Conservation (phyloP, 768 basidiomycete genomes). For the Dioszegia aurantiaca region DNA sequence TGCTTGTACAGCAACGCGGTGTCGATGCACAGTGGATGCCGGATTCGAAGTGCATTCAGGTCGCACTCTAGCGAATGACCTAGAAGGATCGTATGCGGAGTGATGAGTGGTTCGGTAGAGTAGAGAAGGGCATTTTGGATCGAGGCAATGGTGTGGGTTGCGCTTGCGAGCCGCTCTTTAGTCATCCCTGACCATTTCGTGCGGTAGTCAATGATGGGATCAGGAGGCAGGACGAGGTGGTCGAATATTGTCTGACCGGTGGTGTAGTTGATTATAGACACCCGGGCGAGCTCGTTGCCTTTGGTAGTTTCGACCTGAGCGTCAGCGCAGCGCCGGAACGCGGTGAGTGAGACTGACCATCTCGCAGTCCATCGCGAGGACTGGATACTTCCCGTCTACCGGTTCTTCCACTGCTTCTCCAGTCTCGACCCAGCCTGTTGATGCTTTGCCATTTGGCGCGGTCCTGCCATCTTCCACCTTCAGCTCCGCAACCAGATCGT, state of each 20-base stretch:
- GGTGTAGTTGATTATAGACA: constrained; percentile 76
- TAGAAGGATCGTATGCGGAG: constrained; percentile 67
- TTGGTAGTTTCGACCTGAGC: constrained; percentile 79
- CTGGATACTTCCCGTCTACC: constrained; percentile 42
- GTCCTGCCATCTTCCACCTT: constrained; percentile 2
- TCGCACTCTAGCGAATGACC: constrained; percentile 97
- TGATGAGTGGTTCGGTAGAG: constrained; percentile 53
- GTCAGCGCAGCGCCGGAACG: not conserved
- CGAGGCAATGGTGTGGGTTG: constrained; percentile 73
- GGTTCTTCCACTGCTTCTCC: constrained; percentile 55
- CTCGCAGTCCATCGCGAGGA: constrained; percentile 92
- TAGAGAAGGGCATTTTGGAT: constrained; percentile 71
- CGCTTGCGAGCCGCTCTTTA: constrained; percentile 62
- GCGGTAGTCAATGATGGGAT: constrained; percentile 85
- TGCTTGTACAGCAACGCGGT: constrained; percentile 88
- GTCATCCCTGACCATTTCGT: constrained; percentile 96
- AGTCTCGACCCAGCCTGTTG: constrained; percentile 76
- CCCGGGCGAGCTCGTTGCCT: constrained; percentile 81
- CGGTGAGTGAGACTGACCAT: constrained; percentile 61
- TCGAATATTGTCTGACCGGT: constrained; percentile 76
- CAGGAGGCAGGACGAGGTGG: constrained; percentile 79
- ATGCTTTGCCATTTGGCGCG: constrained; percentile 35
- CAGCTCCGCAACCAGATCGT: constrained; percentile 6
- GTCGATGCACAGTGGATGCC: constrained; percentile 84
- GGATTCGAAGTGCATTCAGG: constrained; percentile 78